Evolutionary conservation across 176 grass and related monocot genomes (phyloP), one percentile per base, ranked within the genome.

Genomic region (Panicum miliaceum): DNA sequence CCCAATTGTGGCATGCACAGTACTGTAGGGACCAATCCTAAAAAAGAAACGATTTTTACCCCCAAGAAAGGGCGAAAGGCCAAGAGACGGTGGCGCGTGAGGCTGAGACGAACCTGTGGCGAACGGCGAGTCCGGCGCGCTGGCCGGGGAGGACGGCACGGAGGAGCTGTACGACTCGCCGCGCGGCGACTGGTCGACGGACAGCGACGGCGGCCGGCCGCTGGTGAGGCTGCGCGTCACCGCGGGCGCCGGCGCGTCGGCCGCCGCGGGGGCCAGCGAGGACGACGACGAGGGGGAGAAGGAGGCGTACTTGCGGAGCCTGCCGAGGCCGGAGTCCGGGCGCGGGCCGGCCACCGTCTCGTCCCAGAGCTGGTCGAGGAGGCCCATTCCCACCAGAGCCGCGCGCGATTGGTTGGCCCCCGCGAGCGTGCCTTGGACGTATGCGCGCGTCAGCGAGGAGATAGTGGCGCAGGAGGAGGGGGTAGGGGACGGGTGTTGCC

Each of bases 331-430:
- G 64, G 86, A 83, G 25, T 94, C 92, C 64, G 94, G 94, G 12
- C 53, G 86, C 19, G 92, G 94, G 12, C 94, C 94, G 40, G 94
- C 94, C 46, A 97, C 81, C 19, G 94, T 94, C 82, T 97, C 94
- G 85, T 97, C 94, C 94, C 94, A 97, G 11, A 97, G 94, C 63
- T 94, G 92, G 68, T 94, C 88, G 26, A 97, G 87, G 48, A 97
- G 88, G 12, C 88, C 76, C 94, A 97, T 97, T 46, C 14, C 22
- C 26, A 15, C 29, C 9, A 16, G 42, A 29, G 9, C 38, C 27
- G 10, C 32, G 2, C 14, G 60, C 68, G 67, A 45, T 29, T 52
- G 58, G 16, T 34, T 69, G 41, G 13, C 47, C 45, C 36, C 5
- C 4, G n/a, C 75, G 47, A 70, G n/a, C 42, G 42, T 59, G 43